Conservation (phyloP, 192 early-diverging fungal species). For the Funneliformis mosseae region DNA sequence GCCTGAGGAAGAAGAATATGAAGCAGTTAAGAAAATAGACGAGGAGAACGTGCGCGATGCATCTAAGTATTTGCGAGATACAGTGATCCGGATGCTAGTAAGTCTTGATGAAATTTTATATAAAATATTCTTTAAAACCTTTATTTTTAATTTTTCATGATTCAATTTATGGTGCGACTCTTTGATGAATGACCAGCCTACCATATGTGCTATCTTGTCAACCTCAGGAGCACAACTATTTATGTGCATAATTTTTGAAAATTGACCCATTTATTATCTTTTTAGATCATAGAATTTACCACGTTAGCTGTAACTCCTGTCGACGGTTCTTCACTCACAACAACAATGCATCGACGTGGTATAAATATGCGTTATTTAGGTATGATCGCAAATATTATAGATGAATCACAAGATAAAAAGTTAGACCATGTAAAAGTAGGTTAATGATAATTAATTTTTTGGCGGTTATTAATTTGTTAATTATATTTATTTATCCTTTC, state of each 20-base stretch:
- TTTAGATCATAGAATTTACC: slow-evolving; percentile 59
- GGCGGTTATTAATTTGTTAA: too few relatives aligned
- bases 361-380: slow-evolving; percentile 98
- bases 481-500: neutral
- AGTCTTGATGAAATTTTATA: neutral
- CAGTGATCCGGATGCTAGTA: slow-evolving; percentile 65
- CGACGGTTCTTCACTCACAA: slow-evolving; percentile 76
- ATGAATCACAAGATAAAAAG: slow-evolving; percentile 57
- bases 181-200: too few relatives aligned
- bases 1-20: slow-evolving; percentile 30
- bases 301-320: slow-evolving; percentile 75
- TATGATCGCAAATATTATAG: slow-evolving; percentile 65
- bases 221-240: neutral
- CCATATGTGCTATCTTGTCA: too few relatives aligned
- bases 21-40: slow-evolving; percentile 36
- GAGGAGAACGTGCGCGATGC: slow-evolving; percentile 60
- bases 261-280: slow-evolving; percentile 41
- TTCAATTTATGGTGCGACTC: too few relatives aligned
- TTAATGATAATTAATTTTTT: neutral
- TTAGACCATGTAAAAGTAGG: slow-evolving; percentile 55
- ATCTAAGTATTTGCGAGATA: slow-evolving; percentile 75
- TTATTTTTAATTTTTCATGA: too few relatives aligned
- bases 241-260: slow-evolving; percentile 31
- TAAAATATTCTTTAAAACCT: too few relatives aligned
- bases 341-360: slow-evolving; percentile 88